Base-by-base conservation (phyloP, 768 basidiomycete genomes). In the Chalciporus sphaerocephalus region DNA sequence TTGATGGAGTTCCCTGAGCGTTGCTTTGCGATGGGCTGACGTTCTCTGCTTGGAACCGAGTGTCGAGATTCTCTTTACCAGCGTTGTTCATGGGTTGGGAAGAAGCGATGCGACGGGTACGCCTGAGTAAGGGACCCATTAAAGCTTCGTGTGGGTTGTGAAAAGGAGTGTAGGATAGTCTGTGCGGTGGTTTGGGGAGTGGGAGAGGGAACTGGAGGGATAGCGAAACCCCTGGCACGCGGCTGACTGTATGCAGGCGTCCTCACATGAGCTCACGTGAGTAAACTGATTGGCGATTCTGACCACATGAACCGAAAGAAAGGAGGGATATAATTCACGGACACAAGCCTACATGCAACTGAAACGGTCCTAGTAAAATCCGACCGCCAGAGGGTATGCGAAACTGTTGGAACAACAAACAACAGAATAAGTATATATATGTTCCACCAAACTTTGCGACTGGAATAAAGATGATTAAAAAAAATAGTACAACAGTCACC, bases 391-490 rank as follows among this genome's bases (percentile, higher is more conserved):
- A 18, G 34, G 25, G 43, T 45, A 52, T 53, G 34, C 15, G 44
- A 40, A 30, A 23, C n/a, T 44, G 37, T 30, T 37, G 44, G 38
- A 44, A 50, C 47, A 47, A 54, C 38, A 49, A 32, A 52, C 43
- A 43, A 48, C 40, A 36, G 38, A 44, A 53, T 28, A 27, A 39
- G 13, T n/a, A 8, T 49, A 44, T 40, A 28, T 38, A 50, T 27
- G n/a, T n/a, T n/a, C 18, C 8, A 45, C 38, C 32, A 27, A 45
- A n/a, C 13, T 8, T 16, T 36, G n/a, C 9, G 27, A 7, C 20
- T 40, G 39, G 55, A 65, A 60, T 6, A 65, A 55, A 53, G 44
- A 67, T 22, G 48, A 58, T 66, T 66, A 66, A 65, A 40, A 54
- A 52, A 21, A 48, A 54, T 55, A 53, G 50, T 49, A 55, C 44